phyloP scores from a whole-genome alignment of 345 rosid species.

The Euphorbia tirucalli region DNA sequence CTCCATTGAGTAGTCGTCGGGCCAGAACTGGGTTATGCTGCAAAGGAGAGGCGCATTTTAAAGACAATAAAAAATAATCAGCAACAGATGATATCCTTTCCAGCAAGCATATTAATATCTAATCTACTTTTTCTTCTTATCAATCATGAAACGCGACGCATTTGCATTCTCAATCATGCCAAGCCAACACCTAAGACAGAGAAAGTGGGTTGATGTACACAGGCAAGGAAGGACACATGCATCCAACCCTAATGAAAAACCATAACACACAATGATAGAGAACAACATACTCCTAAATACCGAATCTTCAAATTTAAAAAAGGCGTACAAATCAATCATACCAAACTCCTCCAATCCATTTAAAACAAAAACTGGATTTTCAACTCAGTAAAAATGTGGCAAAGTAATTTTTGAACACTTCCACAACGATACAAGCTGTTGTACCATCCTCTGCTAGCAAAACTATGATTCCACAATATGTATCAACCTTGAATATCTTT shows the following conservation, averaged over 20 bases:
- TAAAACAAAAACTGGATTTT: too few species aligned
- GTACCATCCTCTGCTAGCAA: not conserved
- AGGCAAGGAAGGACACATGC: not conserved
- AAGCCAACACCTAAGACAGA: too few species aligned
- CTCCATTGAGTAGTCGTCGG: slow-evolving; percentile 69
- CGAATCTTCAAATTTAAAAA: too few species aligned
- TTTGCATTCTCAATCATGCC: not conserved
- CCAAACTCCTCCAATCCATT: too few species aligned
- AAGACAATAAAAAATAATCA: not conserved
- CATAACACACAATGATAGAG: not conserved
- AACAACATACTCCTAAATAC: not conserved
- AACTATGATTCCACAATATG: not conserved
- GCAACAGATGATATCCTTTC: slow-evolving; percentile 2
- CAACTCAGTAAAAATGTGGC: too few species aligned
- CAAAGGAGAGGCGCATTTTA: slow-evolving; percentile 8
- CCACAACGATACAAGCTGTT: not conserved
- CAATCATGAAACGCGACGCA: not conserved
- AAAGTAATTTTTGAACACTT: too few species aligned
- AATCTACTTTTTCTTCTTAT: not conserved
- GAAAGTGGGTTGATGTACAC: too few species aligned
- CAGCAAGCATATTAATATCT: not conserved
- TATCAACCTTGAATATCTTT: not conserved
- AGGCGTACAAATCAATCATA: too few species aligned
- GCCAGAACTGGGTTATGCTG: slow-evolving; percentile 65
- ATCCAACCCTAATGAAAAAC: not conserved